These are phyloP conservation scores for Diaporthe velutina DNA, from an alignment of 2,329 filamentous ascomycete species.

Conservation along the genomic window DNA sequence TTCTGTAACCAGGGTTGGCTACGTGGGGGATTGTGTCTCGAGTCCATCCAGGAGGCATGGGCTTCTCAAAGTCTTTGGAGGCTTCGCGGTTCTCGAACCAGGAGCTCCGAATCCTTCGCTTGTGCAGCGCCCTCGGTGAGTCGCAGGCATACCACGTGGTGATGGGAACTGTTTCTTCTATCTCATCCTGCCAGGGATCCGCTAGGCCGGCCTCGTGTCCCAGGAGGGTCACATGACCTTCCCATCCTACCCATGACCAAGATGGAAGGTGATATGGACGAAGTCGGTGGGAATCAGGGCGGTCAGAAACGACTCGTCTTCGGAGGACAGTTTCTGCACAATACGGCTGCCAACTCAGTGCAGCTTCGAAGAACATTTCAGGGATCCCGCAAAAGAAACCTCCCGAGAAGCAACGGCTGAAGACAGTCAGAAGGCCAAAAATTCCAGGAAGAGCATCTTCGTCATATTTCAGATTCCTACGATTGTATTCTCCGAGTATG, in stretches of 20 bases:
- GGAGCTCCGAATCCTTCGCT: neutral
- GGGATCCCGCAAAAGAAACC: neutral
- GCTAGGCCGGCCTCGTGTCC: neutral
- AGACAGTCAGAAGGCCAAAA: neutral
- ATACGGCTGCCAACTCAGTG: neutral
- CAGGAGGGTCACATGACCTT: neutral
- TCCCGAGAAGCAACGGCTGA: neutral
- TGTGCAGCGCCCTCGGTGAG: neutral
- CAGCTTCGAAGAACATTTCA: slow-evolving; percentile 16
- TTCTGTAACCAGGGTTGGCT: neutral
- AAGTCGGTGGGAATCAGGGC: neutral
- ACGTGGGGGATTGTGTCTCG: neutral
- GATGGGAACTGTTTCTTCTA: neutral
- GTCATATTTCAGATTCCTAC: neutral
- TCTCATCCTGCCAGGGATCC: neutral
- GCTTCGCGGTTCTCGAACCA: neutral
- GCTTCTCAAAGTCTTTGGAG: neutral
- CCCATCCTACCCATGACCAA: slow-evolving; percentile 6
- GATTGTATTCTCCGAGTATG: neutral
- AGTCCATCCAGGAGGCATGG: neutral
- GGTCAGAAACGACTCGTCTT: neutral
- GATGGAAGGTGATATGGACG: neutral
- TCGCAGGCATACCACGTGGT: neutral
- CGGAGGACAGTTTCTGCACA: neutral
- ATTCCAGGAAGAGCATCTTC: neutral